A percentile compares a stretch with the other conserved stretches of the same genome.
phyloP scores from a whole-genome alignment of 129 eudicot genomes.

The Arctium lappa region DNA sequence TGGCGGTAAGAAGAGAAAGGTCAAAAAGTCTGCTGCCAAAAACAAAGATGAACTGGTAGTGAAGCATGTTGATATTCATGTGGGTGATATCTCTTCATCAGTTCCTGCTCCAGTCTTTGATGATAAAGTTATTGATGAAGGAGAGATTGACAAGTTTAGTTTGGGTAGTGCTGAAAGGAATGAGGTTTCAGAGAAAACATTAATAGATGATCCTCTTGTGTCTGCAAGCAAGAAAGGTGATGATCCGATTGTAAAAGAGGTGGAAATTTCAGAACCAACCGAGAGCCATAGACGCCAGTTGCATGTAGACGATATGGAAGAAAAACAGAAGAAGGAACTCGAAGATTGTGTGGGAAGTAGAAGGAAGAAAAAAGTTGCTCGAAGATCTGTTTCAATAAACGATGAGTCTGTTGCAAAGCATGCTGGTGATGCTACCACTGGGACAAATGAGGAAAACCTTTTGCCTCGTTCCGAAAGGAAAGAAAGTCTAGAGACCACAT shows the following conservation, averaged over 20 bases:
- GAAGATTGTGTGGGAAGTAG: slow-evolving; percentile 8
- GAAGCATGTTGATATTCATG: slow-evolving; percentile 12
- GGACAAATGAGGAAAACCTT: background rate
- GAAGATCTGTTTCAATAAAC: slow-evolving; percentile 15
- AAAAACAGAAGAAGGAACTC: slow-evolving; percentile 2
- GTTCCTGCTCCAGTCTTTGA: slow-evolving; percentile 14
- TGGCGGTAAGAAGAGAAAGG: slow-evolving; percentile 21
- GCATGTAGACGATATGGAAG: slow-evolving; percentile 9
- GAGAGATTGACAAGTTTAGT: background rate
- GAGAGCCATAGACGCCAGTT: background rate
- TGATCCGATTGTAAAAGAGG: slow-evolving; percentile 13
- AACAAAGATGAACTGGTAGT: slow-evolving; percentile 20
- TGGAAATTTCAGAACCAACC: slow-evolving; percentile 11
- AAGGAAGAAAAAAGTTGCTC: slow-evolving; percentile 21
- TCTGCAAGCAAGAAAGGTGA: slow-evolving; percentile 10
- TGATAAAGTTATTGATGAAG: slow-evolving; percentile 14
- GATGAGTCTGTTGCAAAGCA: slow-evolving; percentile 17
- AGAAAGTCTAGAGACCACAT: background rate
- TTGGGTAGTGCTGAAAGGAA: slow-evolving; percentile 4
- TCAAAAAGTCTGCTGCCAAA: slow-evolving; percentile 11
- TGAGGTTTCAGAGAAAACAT: slow-evolving; percentile 18
- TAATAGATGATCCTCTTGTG: background rate
- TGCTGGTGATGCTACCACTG: slow-evolving; percentile 5
- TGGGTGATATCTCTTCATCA: slow-evolving; percentile 4
- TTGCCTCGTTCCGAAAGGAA: slow-evolving; percentile 15